Evolutionary conservation across 2,329 filamentous ascomycete species (phyloP).

Genomic region (Sporothrix pseudoabietina): DNA sequence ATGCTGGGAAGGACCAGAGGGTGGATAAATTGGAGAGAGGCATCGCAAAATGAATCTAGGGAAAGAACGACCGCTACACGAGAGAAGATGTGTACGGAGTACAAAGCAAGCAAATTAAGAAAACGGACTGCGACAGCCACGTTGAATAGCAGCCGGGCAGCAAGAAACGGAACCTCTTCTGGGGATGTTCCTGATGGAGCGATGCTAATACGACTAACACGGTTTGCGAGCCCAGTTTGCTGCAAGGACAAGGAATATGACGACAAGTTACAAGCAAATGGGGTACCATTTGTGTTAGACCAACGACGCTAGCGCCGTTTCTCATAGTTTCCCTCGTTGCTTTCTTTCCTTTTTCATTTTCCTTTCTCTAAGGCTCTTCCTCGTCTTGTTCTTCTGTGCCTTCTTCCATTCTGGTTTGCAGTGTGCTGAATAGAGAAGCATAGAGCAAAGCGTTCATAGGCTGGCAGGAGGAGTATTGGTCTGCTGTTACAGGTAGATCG

Average conservation of each 20-base stretch:
- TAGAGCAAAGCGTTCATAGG: too few relatives aligned
- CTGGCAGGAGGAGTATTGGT: too few relatives aligned
- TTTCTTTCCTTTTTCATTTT: neutral
- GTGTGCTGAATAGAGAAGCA: neutral
- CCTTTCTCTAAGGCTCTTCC: neutral
- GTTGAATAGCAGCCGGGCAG: neutral
- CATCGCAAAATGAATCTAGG: neutral
- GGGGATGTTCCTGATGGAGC: neutral
- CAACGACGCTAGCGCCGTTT: conserved; percentile 24
- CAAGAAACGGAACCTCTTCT: neutral
- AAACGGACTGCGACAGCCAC: conserved; percentile 16
- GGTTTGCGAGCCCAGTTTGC: neutral
- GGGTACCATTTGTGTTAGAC: conserved; percentile 17
- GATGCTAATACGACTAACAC: conserved; percentile 13
- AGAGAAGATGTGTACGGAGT: neutral
- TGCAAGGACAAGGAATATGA: conserved; percentile 12
- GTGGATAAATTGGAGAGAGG: neutral
- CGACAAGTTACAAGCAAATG: conserved; percentile 2
- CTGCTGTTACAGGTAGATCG: neutral
- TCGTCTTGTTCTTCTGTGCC: neutral
- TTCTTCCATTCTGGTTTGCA: neutral
- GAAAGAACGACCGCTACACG: neutral
- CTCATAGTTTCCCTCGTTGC: neutral
- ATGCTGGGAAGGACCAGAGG: neutral
- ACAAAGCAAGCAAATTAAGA: neutral